Evolutionary conservation across 371 early-diverging fungal genomes (phyloP).

Genomic region (Mucor mucedo): DNA sequence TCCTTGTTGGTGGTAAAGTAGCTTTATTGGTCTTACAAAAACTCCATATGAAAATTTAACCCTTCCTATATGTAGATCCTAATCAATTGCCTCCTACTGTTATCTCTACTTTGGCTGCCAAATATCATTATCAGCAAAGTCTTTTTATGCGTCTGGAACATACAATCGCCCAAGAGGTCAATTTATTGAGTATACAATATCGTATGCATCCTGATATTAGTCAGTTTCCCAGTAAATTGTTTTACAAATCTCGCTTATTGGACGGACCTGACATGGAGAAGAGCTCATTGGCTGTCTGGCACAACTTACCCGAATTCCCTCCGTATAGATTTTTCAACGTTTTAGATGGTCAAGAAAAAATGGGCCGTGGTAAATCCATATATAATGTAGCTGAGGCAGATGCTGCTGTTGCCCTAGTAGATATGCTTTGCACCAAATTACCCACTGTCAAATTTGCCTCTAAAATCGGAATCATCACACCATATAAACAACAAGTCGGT

Average conservation of each 20-base stretch:
- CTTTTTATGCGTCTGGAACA: conserved; percentile 87
- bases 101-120: conserved; percentile 74
- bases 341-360: conserved; percentile 69
- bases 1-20: conserved; percentile 88
- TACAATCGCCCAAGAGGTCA: conserved; percentile 64
- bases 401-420: conserved; percentile 76
- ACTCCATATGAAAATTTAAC: not conserved
- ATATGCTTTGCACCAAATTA: conserved; percentile 56
- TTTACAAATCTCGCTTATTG: conserved; percentile 78
- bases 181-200: conserved; percentile 90
- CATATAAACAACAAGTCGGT: conserved; percentile 88
- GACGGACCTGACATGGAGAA: conserved; percentile 80
- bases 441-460: conserved; percentile 73
- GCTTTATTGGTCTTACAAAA: not conserved
- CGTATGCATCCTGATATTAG: conserved; percentile 98
- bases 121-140: conserved; percentile 85
- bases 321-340: conserved; percentile 88
- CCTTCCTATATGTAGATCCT: conserved; percentile 69
- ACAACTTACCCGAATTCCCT: conserved; percentile 61
- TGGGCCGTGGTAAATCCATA: conserved; percentile 73
- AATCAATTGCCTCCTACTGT: conserved; percentile 97
- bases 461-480: conserved; percentile 89
- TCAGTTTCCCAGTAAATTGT: conserved; percentile 78
- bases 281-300: conserved; percentile 79
- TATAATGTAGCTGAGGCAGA: conserved; percentile 83